These are phyloP conservation scores for Cordyceps militaris DNA, from an alignment of 2,329 filamentous ascomycete species.

Conservation along the genomic window DNA sequence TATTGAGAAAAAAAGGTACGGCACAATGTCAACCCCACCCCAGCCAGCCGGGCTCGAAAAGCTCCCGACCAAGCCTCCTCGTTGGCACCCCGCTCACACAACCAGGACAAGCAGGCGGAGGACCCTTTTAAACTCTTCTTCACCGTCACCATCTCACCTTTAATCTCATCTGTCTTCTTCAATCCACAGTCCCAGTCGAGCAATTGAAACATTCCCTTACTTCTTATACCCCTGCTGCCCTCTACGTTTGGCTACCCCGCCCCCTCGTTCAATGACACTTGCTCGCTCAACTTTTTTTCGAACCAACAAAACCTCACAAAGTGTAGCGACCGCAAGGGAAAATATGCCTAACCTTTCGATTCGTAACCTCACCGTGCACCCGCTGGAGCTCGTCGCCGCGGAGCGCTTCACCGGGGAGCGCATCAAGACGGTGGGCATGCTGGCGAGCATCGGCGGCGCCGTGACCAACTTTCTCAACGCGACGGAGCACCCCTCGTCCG, in stretches of 20 bases:
- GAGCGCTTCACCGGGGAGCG: constrained; percentile 61
- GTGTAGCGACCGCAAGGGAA: too few species aligned
- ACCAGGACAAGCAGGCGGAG: not conserved
- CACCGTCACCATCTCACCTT: too few species aligned
- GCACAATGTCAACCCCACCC: not conserved
- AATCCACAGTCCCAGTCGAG: not conserved
- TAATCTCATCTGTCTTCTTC: not conserved
- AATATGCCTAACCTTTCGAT: constrained; percentile 56
- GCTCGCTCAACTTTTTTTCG: not conserved
- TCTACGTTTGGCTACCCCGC: not conserved
- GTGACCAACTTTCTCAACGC: constrained; percentile 39
- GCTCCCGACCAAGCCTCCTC: not conserved
- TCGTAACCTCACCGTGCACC: constrained; percentile 71
- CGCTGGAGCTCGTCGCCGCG: constrained; percentile 64
- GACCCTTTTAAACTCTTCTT: not conserved
- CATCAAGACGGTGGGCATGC: constrained; percentile 34
- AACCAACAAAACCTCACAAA: not conserved
- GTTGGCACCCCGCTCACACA: not conserved
- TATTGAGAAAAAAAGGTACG: not conserved
- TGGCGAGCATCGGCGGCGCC: constrained; percentile 38
- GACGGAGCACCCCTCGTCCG: constrained; percentile 26
- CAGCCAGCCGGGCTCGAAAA: not conserved
- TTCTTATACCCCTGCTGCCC: too few species aligned
- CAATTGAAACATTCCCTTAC: not conserved
- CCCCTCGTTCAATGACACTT: not conserved